These are phyloP conservation scores for Rehmannia glutinosa DNA, from an alignment of 257 asterid genomes.

Conservation along the genomic window DNA sequence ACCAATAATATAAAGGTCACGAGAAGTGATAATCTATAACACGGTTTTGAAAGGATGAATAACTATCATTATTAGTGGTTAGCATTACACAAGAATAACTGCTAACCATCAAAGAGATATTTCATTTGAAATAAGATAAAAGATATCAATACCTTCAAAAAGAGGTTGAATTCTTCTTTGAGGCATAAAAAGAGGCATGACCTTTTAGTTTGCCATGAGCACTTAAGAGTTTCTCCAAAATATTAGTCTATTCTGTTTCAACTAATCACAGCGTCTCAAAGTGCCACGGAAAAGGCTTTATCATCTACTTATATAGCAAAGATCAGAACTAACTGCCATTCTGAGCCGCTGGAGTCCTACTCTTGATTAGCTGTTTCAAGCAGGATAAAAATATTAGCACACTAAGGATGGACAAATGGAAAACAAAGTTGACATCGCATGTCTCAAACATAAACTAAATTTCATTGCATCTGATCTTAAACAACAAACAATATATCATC, in stretches of 20 bases:
- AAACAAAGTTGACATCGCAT: not conserved
- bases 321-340: slow-evolving; percentile 37
- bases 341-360: slow-evolving; percentile 47
- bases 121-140: slow-evolving; percentile 3
- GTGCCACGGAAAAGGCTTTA: slow-evolving; percentile 23
- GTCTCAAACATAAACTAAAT: not conserved
- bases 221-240: slow-evolving; percentile 20
- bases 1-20: too few relatives aligned
- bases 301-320: slow-evolving; percentile 23
- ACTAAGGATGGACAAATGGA: not conserved
- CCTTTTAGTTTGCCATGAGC: slow-evolving; percentile 12
- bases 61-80: too few relatives aligned
- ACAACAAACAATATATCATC: not conserved
- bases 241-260: slow-evolving; percentile 13
- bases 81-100: too few relatives aligned
- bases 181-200: slow-evolving; percentile 15
- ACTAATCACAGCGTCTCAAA: slow-evolving; percentile 16
- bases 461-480: not conserved
- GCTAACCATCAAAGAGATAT: too few relatives aligned
- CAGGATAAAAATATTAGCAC: slow-evolving; percentile 11
- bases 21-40: too few relatives aligned
- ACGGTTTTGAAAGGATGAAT: too few relatives aligned
- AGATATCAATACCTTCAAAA: slow-evolving; percentile 23
- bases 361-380: slow-evolving; percentile 65
- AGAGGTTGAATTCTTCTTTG: slow-evolving; percentile 10